phyloP scores from a whole-genome alignment of 2,329 filamentous ascomycete species.

The Acrocalymma vagum region DNA sequence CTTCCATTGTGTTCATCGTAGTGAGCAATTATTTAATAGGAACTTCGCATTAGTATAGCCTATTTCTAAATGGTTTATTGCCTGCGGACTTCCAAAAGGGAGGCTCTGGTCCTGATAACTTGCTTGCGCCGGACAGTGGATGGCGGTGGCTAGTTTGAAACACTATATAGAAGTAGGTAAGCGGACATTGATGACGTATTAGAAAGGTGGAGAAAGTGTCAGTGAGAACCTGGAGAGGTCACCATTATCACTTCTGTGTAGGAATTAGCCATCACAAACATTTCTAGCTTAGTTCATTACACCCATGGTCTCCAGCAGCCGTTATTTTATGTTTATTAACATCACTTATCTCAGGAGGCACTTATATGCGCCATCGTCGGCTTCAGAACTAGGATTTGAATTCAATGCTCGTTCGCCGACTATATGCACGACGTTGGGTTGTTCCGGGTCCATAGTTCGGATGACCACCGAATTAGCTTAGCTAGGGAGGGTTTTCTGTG shows the following conservation, averaged over 20 bases:
- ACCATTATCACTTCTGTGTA: conserved; percentile 8
- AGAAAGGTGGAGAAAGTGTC: conserved; percentile 10
- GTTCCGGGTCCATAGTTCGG: conserved; percentile 66
- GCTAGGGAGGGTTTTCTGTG: no score
- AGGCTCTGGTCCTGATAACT: conserved; percentile 15
- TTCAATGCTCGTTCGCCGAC: conserved; percentile 62
- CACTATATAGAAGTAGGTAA: conserved; percentile 12
- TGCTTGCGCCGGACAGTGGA: conserved; percentile 13
- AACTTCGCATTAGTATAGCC: no score
- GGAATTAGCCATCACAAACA: conserved; percentile 12
- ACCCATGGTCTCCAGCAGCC: conserved; percentile 11
- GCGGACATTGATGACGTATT: conserved; percentile 10
- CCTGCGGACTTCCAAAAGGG: conserved; percentile 12
- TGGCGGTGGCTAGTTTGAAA: conserved; percentile 12
- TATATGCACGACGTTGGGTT: conserved; percentile 66
- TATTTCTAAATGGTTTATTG: conserved; percentile 8
- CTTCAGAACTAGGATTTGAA: conserved; percentile 49
- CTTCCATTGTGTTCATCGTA: no score
- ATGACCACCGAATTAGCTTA: conserved; percentile 73
- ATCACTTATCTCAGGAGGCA: no score
- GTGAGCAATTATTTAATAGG: no score
- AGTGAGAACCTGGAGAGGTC: conserved; percentile 5
- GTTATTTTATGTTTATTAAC: no score
- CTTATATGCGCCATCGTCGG: no score
- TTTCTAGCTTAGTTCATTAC: conserved; percentile 11